A percentile compares a stretch with the other conserved stretches of the same genome.
phyloP scores from a whole-genome alignment of 139 green algal genomes.

The Ostreobium quekettii region DNA sequence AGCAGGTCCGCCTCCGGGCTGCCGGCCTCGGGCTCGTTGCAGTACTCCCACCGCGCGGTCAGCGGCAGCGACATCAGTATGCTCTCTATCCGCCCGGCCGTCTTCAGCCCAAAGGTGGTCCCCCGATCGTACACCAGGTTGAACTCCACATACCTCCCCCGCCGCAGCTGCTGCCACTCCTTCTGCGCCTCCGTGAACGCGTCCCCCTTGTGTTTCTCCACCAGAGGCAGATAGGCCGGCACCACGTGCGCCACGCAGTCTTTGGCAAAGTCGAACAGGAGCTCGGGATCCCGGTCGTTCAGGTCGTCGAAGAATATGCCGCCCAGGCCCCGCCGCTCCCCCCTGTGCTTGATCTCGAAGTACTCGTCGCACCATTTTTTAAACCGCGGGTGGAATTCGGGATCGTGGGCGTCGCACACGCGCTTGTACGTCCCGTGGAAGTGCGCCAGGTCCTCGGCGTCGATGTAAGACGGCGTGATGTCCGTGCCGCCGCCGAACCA shows the following conservation, averaged over 20 bases:
- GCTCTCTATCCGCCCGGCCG: slow-evolving; percentile 93
- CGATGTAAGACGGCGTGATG: slow-evolving; percentile 92
- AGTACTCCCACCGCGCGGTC: slow-evolving; percentile 79
- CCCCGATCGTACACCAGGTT: slow-evolving; percentile 92
- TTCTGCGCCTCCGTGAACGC: slow-evolving; percentile 81
- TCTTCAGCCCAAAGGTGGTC: slow-evolving; percentile 98
- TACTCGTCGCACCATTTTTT: slow-evolving; percentile 97
- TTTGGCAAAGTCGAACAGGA: slow-evolving; percentile 68
- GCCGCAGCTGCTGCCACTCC: slow-evolving; percentile 88
- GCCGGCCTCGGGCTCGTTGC: slow-evolving; percentile 56
- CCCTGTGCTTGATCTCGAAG: slow-evolving; percentile 93
- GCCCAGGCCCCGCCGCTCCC: slow-evolving; percentile 77
- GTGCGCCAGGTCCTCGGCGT: slow-evolving; percentile 92
- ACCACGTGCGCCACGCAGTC: slow-evolving; percentile 68
- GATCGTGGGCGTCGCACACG: slow-evolving; percentile 92
- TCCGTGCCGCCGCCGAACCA: slow-evolving; percentile 99
- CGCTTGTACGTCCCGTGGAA: slow-evolving; percentile 93
- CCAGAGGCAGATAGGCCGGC: slow-evolving; percentile 80
- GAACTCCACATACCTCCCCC: slow-evolving; percentile 94
- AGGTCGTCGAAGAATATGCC: slow-evolving; percentile 99
- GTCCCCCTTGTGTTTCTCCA: slow-evolving; percentile 86
- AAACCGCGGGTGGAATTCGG: slow-evolving; percentile 84
- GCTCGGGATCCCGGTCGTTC: slow-evolving; percentile 70
- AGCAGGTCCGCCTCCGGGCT: slow-evolving; percentile 75
- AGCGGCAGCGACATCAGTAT: slow-evolving; percentile 85